These are phyloP conservation scores for Davidsoniella eucalypti DNA, from an alignment of 2,329 filamentous ascomycete species.

Conservation along the genomic window DNA sequence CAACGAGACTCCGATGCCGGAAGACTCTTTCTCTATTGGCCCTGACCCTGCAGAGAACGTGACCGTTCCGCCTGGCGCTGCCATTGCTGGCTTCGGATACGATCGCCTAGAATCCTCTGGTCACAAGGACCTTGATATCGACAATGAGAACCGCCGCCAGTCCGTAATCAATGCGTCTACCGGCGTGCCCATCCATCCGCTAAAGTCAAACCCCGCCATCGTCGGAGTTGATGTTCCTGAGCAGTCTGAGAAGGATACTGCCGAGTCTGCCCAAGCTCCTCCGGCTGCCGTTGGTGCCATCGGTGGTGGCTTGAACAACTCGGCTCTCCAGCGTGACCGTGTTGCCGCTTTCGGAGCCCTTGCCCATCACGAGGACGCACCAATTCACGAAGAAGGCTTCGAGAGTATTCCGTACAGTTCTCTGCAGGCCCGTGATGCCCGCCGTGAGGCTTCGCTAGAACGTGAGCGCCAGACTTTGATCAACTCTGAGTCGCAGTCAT, in stretches of 20 bases:
- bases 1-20: conserved; percentile 2
- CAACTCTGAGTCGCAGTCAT: not conserved
- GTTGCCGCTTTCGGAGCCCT: not conserved
- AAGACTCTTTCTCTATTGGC: not conserved
- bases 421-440: conserved; percentile 1
- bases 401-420: not conserved
- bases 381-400: no score
- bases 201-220: conserved; percentile 8
- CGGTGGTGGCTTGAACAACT: not conserved
- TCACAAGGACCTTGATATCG: not conserved
- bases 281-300: conserved; percentile 1
- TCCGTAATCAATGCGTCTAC: not conserved
- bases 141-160: not conserved
- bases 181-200: not conserved
- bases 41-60: not conserved
- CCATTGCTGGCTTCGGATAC: not conserved
- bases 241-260: not conserved
- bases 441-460: conserved; percentile 5
- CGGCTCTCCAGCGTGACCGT: not conserved
- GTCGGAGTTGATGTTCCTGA: not conserved
- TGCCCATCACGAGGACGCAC: not conserved
- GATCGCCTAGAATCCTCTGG: not conserved
- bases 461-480: conserved; percentile 5
- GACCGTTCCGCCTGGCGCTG: not conserved
- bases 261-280: not conserved